These are phyloP conservation scores for Meredithiella fracta DNA, from an alignment of 2,329 filamentous ascomycete species.

Conservation along the genomic window DNA sequence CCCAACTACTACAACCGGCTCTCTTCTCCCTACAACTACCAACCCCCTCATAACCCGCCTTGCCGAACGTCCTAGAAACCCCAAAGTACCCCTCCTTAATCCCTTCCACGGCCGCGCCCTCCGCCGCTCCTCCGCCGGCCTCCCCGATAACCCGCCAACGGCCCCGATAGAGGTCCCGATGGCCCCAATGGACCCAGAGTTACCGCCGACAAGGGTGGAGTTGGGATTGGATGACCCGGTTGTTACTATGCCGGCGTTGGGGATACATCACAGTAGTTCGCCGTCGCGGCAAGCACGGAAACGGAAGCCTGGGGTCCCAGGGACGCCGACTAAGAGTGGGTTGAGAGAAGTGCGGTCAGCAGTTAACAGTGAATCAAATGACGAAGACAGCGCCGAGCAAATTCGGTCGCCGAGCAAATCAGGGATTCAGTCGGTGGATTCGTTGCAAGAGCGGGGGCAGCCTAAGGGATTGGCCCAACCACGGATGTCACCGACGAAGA, in stretches of 20 bases:
- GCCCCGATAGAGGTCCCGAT: not conserved
- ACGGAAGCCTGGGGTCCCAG: conserved; percentile 23
- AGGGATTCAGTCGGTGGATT: not conserved
- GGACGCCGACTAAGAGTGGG: conserved; percentile 26
- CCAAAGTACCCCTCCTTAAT: conserved; percentile 1
- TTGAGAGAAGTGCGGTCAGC: conserved; percentile 17
- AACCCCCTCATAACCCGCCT: conserved; percentile 3
- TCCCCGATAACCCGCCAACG: conserved; percentile 3
- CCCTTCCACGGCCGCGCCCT: conserved; percentile 15
- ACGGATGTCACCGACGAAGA: not conserved
- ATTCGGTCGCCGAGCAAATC: no score
- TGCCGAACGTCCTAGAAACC: not conserved
- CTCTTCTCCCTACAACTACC: not conserved
- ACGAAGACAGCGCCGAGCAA: not conserved
- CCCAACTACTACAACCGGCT: not conserved
- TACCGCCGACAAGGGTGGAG: conserved; percentile 41
- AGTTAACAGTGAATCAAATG: not conserved
- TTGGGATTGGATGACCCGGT: conserved; percentile 33
- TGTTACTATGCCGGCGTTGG: conserved; percentile 37
- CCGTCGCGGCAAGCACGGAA: conserved; percentile 5
- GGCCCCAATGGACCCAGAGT: conserved; percentile 29
- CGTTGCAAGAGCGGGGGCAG: not conserved
- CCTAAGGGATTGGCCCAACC: not conserved
- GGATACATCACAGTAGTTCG: conserved; percentile 28
- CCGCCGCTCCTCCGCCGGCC: conserved; percentile 15